phyloP scores from a whole-genome alignment of 352 stramenopile genomes.

The Plasmopara viticola region DNA sequence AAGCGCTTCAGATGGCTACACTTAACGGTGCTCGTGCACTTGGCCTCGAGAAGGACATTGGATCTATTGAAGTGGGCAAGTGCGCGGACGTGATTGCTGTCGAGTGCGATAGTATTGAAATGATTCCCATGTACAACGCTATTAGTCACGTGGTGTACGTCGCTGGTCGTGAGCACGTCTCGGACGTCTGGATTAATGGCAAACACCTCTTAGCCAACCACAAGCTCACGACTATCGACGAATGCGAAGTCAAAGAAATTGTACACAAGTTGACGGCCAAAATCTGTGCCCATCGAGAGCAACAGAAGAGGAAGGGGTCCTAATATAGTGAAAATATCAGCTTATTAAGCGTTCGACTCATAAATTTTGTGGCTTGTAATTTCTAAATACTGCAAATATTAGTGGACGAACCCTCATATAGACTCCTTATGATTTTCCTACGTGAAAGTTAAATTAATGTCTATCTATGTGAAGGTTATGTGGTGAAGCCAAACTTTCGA shows the following conservation, averaged over 20 bases:
- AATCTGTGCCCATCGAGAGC: constrained; percentile 52
- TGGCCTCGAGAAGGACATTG: constrained; percentile 70
- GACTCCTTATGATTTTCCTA: too few relatives aligned
- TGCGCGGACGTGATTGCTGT: constrained; percentile 80
- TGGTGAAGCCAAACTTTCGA: too few relatives aligned
- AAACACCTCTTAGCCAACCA: constrained; percentile 66
- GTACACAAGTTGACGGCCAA: constrained; percentile 52
- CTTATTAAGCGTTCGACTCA: too few relatives aligned
- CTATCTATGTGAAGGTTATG: too few relatives aligned
- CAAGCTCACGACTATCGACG: constrained; percentile 71
- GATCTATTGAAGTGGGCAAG: constrained; percentile 83
- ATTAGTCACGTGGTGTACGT: constrained; percentile 87
- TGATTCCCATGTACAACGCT: constrained; percentile 85
- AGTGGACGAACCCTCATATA: too few relatives aligned
- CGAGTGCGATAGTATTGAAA: constrained; percentile 73
- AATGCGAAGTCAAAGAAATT: constrained; percentile 48
- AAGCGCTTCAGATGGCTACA: constrained; percentile 82
- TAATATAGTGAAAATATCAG: too few relatives aligned
- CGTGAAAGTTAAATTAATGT: too few relatives aligned
- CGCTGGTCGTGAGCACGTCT: constrained; percentile 75
- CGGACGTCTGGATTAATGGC: constrained; percentile 87
- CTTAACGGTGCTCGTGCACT: constrained; percentile 86
- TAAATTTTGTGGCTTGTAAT: too few relatives aligned
- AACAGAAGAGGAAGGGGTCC: constrained; percentile 32
- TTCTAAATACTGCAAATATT: too few relatives aligned